Evolutionary conservation across 2,329 filamentous ascomycete genomes (phyloP), one percentile per base, ranked within the genome.

Genomic region (Botrytis galanthina): DNA sequence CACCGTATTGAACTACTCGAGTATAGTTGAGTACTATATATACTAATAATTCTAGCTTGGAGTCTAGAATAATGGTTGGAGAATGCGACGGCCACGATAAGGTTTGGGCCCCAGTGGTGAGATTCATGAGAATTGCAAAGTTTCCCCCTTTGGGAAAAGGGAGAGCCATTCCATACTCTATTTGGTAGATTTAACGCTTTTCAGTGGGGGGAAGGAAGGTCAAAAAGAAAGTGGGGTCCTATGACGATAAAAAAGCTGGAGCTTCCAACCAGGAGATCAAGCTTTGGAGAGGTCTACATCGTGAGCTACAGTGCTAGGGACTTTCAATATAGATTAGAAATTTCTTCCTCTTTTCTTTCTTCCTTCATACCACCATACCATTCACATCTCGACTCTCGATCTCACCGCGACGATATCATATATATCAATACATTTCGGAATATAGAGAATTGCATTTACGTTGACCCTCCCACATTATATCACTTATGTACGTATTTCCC

Each of bases 231-330:
- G 29, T 46, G 39, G 71, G 70, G 62, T 26, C n/a, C 37, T 60
- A 72, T 68, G 63, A 72, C 63, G 71, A 72, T 57, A n/a, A 59
- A 72, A 68, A 67, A 68, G 32, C 22, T 71, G 69, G 69, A 71
- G 69, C 69, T 71, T 48, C 42, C 69, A 48, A 64, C 57, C 22
- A 51, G 48, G 48, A 71, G 57, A n/a, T 51, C 42, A 32, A 71
- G 69, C 64, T 67, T 35, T 3, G n/a, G 51, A 57, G 51, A 67
- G 32, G 48, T 57, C 66, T 57, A 37, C 18, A 57, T 57, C 37
- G 35, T 69, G 48, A 54, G 51, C 51, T 57, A 29, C n/a, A 54
- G 14, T 57, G 29, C 51, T 16, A 29, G 39, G 63, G 26, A 66
- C 39, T 68, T 68, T 42, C 26, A 35, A 57, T 57, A 68, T 57